Base-by-base conservation (phyloP, 2,329 filamentous ascomycete species). In the Exophiala sideris region DNA sequence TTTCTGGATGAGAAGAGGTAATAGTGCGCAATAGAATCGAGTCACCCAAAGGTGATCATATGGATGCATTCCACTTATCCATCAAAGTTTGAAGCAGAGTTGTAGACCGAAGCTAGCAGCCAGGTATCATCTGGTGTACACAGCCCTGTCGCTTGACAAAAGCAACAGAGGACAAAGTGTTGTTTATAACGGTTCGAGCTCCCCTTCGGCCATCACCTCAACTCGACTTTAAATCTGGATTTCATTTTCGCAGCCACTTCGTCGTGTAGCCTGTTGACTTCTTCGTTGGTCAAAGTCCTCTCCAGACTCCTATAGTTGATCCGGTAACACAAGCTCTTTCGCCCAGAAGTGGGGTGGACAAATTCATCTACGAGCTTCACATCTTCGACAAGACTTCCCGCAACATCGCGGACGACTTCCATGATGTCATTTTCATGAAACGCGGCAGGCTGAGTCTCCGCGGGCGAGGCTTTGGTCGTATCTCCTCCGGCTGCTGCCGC, bases 341-440 rank as follows among this genome's bases (percentile, higher is more conserved):
- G 79, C 3, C 86, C 85, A 16, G 88, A 91, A 74, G 88, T 91
- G 35, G 91, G 91, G 71, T 97, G 91, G 45, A 82, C 84, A 70
- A 97, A 99, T 68, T 89, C 82, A 71, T 97, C 94, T 48, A 89
- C 83, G 24, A 95, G 77, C 57, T 77, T 79, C 47, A 97, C 92
- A 69, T 96, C 90, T 73, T 99, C 94, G 34, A 94, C 90, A 18
- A 85, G 73, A 69, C 95, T 88, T 47, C 91, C 91, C 8, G 84
- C 89, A 44, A 92, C 79, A 62, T 85, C 85, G 61, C 94, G 85
- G 14, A 96, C 88, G 52, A 96, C 81, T 73, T 97, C 94, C 92
- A 97, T 97, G 48, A 97, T 78, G 71, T 99, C 94, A 72, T 97
- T 97, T 70, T 95, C 91, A 70, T 97, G 92, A 68, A 96, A 90